Conservation (phyloP, 768 basidiomycete species). For the Mycena galopus region DNA sequence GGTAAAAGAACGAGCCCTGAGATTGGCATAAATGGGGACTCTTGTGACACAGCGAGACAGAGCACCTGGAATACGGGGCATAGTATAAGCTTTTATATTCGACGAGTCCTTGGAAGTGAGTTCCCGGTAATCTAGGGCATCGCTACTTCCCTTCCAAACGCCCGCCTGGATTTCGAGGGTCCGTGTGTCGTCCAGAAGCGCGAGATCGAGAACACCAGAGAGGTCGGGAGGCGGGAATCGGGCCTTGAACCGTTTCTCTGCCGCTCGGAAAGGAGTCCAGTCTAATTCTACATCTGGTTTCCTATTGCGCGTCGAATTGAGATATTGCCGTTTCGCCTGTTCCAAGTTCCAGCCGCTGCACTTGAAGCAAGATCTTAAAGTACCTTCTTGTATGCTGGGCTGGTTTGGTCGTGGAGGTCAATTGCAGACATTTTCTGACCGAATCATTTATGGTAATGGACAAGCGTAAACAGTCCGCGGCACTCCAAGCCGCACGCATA, state of each 20-base stretch:
- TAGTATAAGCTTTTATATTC: slow-evolving; percentile 54
- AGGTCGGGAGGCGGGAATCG: slow-evolving; percentile 85
- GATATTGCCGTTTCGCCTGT: slow-evolving; percentile 67
- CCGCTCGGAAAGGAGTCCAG: slow-evolving; percentile 83
- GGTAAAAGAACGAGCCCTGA: slow-evolving; percentile 91
- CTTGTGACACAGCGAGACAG: slow-evolving; percentile 7
- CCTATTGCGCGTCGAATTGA: slow-evolving; percentile 72
- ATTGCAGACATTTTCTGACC: slow-evolving; percentile 17
- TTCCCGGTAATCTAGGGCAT: slow-evolving; percentile 50
- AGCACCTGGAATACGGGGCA: slow-evolving; percentile 72
- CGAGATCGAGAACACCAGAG: slow-evolving; percentile 75
- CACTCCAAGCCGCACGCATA: slow-evolving; percentile 1
- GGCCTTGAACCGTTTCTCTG: slow-evolving; percentile 86
- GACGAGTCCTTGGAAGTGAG: slow-evolving; percentile 43
- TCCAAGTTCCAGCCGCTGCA: slow-evolving; percentile 38
- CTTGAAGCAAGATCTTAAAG: neutral
- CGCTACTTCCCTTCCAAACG: slow-evolving; percentile 60
- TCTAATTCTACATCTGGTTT: slow-evolving; percentile 56
- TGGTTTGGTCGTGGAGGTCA: slow-evolving; percentile 58
- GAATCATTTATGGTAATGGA: neutral
- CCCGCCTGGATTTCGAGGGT: slow-evolving; percentile 58
- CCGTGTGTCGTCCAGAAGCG: slow-evolving; percentile 56
- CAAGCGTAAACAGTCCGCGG: neutral
- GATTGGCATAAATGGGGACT: slow-evolving; percentile 28
- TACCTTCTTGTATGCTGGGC: slow-evolving; percentile 67